phyloP scores from a whole-genome alignment of 495 filamentous ascomycete species.

The Podospora tetraspora region DNA sequence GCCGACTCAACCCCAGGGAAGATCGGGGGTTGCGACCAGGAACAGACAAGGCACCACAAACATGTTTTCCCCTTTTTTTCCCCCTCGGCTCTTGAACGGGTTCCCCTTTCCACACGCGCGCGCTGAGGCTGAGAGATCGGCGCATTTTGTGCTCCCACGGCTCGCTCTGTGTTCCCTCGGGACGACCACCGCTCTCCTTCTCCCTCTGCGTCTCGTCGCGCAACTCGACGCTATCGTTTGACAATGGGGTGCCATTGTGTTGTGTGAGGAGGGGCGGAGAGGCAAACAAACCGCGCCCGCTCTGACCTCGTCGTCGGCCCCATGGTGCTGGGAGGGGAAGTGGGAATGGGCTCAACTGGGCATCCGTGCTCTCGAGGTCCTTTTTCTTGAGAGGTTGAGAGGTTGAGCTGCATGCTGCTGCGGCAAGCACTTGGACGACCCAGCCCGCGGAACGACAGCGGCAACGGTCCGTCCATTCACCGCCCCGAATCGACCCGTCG shows the following conservation, averaged over 20 bases:
- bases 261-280: not conserved
- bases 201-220: not conserved
- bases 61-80: not conserved
- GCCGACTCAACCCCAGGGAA: not conserved
- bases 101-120: not conserved
- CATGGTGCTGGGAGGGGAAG: not conserved
- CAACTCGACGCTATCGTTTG: not conserved
- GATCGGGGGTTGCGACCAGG: not conserved
- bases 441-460: conserved; percentile 26
- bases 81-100: not conserved
- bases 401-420: not conserved
- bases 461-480: not conserved
- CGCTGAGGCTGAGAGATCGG: not conserved
- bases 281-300: not conserved
- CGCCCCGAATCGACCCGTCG: not conserved
- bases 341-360: not conserved
- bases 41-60: not conserved
- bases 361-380: not conserved
- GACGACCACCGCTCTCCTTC: not conserved
- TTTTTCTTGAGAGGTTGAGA: not conserved
- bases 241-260: not conserved
- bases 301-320: not conserved
- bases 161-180: not conserved
- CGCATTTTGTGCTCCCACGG: not conserved
- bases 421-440: conserved; percentile 17